phyloP scores from a whole-genome alignment of 2,329 filamentous ascomycete species.

The Aspergillus sp. region DNA sequence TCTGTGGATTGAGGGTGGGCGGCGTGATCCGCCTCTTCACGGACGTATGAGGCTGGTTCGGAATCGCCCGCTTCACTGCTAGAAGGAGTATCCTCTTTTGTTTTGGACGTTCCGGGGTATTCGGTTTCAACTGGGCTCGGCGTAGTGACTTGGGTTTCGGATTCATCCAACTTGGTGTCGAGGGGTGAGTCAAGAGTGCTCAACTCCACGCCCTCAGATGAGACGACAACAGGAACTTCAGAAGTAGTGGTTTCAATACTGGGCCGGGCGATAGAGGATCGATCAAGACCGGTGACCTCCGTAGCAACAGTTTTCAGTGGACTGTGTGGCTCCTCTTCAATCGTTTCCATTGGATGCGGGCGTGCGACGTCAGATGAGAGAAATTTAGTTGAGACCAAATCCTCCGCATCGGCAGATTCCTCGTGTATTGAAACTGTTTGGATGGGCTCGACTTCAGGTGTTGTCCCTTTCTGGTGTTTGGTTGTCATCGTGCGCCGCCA shows the following conservation, averaged over 20 bases:
- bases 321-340: slow-evolving; percentile 18
- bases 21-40: no score
- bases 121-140: no score
- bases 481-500: slow-evolving; percentile 28
- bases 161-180: no score
- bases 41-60: no score
- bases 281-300: neutral
- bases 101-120: no score
- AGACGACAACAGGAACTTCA: neutral
- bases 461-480: neutral
- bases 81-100: no score
- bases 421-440: neutral
- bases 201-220: neutral
- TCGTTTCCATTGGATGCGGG: slow-evolving; percentile 20
- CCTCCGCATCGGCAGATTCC: neutral
- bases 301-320: slow-evolving; percentile 1
- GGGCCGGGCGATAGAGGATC: neutral
- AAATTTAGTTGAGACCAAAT: neutral
- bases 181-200: neutral
- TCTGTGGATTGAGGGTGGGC: no score
- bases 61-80: no score
- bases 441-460: neutral
- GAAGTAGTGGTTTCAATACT: neutral
- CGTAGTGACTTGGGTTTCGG: no score
- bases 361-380: slow-evolving; percentile 8